Percentiles rank a stretch among this genome's conserved stretches.
Evolutionary conservation across 345 rosid species (phyloP).

Genomic region (Salix dunnii): DNA sequence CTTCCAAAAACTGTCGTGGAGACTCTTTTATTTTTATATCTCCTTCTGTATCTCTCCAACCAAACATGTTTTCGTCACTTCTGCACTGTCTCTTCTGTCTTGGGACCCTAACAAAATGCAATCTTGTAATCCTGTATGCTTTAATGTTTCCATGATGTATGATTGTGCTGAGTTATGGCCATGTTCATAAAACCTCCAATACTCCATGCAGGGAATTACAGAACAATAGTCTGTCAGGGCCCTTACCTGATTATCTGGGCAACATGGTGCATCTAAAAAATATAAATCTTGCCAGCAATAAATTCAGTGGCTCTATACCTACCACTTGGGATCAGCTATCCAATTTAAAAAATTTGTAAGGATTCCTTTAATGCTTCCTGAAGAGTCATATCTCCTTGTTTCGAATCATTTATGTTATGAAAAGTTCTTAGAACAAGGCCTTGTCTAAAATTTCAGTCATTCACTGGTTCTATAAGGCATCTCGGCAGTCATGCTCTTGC

Average conservation of each 20-base stretch:
- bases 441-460: background rate
- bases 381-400: background rate
- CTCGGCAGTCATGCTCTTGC: background rate
- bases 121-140: no score
- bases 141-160: background rate
- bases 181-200: background rate
- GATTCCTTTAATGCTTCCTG: background rate
- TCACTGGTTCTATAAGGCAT: background rate
- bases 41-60: no score
- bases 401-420: background rate
- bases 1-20: no score
- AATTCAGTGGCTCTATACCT: conserved; percentile 76
- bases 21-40: no score
- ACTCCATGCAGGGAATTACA: conserved; percentile 69
- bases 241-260: conserved; percentile 70
- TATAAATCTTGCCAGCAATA: conserved; percentile 73
- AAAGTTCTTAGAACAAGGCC: background rate
- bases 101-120: no score
- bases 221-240: conserved; percentile 68
- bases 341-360: conserved; percentile 70
- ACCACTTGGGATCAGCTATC: conserved; percentile 57
- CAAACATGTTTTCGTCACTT: no score
- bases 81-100: no score
- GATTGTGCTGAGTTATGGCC: background rate
- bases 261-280: conserved; percentile 49